Evolutionary conservation across 805 yeast genomes (phyloP).

Genomic region (Ogataea neopini): DNA sequence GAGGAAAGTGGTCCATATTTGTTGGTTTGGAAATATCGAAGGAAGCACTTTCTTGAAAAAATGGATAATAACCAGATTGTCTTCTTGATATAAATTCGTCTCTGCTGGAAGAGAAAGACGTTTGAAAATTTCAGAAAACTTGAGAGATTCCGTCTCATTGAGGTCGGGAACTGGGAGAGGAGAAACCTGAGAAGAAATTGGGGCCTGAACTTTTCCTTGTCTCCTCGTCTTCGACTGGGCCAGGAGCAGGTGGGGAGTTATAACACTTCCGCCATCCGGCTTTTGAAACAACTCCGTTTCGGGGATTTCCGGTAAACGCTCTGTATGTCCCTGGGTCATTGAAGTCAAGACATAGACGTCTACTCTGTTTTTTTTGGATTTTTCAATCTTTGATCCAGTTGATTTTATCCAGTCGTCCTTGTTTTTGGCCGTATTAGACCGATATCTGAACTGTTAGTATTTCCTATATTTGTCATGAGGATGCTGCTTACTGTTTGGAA

Average conservation of each 20-base stretch:
- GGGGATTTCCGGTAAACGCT: too few species aligned
- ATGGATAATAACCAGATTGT: conserved; percentile 13
- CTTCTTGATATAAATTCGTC: conserved; percentile 5
- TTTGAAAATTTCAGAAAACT: conserved; percentile 1
- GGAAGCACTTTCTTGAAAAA: conserved; percentile 47
- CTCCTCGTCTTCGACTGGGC: too few species aligned
- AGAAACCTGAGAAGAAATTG: too few species aligned
- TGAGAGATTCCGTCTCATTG: conserved; percentile 1
- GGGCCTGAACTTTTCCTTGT: too few species aligned
- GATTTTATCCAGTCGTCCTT: too few species aligned
- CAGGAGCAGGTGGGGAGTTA: conserved; percentile 21
- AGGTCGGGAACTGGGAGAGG: conserved; percentile 7
- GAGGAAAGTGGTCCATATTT: conserved; percentile 48
- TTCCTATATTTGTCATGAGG: too few species aligned
- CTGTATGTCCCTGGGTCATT: too few species aligned
- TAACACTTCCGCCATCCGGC: conserved; percentile 17
- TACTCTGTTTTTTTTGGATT: background rate
- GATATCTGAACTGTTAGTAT: too few species aligned
- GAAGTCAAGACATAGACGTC: too few species aligned
- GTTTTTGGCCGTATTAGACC: too few species aligned
- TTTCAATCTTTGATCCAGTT: too few species aligned
- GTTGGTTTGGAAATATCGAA: conserved; percentile 40
- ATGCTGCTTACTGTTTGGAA: too few species aligned
- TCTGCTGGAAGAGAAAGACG: conserved; percentile 9
- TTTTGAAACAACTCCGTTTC: conserved; percentile 25